Evolutionary conservation across 768 basidiomycete species (phyloP).

Genomic region (Zangia roseola): DNA sequence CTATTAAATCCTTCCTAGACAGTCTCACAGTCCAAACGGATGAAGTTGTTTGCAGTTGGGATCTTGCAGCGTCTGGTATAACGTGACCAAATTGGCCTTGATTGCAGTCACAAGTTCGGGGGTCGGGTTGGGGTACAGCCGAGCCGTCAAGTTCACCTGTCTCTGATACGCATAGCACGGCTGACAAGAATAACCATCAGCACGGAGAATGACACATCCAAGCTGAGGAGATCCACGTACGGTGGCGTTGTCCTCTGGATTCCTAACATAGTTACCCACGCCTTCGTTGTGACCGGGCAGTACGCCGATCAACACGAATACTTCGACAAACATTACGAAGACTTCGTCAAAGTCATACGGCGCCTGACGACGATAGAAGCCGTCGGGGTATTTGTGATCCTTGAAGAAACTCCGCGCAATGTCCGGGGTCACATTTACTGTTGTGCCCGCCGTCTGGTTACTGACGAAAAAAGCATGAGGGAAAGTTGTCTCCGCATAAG

Average conservation of each 20-base stretch:
- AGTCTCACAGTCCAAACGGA: constrained; percentile 14
- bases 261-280: constrained; percentile 14
- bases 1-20: no score
- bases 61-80: constrained; percentile 12
- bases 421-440: constrained; percentile 11
- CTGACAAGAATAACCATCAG: constrained; percentile 8
- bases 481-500: constrained; percentile 23
- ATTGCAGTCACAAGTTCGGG: constrained; percentile 20
- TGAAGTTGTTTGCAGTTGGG: constrained; percentile 16
- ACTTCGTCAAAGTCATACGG: constrained; percentile 13
- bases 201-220: neutral
- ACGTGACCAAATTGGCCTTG: constrained; percentile 20
- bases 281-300: constrained; percentile 20
- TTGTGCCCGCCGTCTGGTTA: constrained; percentile 20
- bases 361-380: constrained; percentile 18
- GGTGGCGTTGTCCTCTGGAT: constrained; percentile 8
- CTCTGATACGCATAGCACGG: constrained; percentile 19
- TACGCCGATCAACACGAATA: constrained; percentile 5
- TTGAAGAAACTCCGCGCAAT: constrained; percentile 23
- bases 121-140: constrained; percentile 22
- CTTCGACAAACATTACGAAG: neutral
- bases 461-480: constrained; percentile 26
- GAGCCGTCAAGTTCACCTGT: constrained; percentile 19
- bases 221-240: constrained; percentile 7
- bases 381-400: constrained; percentile 15